A percentile compares a stretch with the other conserved stretches of the same genome.
Conservation (phyloP, 331 rosid species). For the Pyrus hybrid region DNA sequence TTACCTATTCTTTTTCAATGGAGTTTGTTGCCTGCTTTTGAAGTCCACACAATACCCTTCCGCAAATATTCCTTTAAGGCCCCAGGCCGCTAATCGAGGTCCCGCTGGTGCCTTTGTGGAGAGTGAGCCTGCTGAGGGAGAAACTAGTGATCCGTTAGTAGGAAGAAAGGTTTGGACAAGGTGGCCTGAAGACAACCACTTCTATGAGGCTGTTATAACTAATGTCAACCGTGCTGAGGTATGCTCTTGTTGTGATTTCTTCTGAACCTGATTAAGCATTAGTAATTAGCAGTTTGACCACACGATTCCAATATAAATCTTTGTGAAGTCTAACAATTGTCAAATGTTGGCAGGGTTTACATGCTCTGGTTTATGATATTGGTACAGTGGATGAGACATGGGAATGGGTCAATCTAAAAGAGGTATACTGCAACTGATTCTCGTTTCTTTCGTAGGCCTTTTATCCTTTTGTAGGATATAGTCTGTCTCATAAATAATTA, state of each 20-base stretch:
- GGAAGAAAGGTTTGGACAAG: constrained; percentile 48
- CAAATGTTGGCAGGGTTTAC: constrained; percentile 33
- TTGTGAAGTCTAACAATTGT: background rate
- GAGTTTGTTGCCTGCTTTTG: constrained; percentile 16
- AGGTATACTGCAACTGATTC: constrained; percentile 23
- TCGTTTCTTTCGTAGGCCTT: background rate
- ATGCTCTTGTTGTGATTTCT: background rate
- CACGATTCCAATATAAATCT: background rate
- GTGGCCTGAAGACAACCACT: constrained; percentile 50
- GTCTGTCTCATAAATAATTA: background rate
- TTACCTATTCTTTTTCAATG: constrained; percentile 4
- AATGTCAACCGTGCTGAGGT: constrained; percentile 39
- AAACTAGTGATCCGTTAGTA: constrained; percentile 21
- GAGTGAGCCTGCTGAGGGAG: constrained; percentile 28
- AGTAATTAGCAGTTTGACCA: background rate
- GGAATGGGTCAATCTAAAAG: constrained; percentile 63
- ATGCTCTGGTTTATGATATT: constrained; percentile 56
- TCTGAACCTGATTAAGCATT: background rate
- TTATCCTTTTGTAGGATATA: background rate
- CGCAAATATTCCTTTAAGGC: constrained; percentile 27
- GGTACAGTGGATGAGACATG: constrained; percentile 43
- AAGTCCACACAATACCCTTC: constrained; percentile 33
- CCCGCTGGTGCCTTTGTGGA: constrained; percentile 29
- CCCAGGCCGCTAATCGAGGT: constrained; percentile 30
- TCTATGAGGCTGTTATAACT: constrained; percentile 46